phyloP scores from a whole-genome alignment of 139 green algal genomes.

The Volvox africanus region DNA sequence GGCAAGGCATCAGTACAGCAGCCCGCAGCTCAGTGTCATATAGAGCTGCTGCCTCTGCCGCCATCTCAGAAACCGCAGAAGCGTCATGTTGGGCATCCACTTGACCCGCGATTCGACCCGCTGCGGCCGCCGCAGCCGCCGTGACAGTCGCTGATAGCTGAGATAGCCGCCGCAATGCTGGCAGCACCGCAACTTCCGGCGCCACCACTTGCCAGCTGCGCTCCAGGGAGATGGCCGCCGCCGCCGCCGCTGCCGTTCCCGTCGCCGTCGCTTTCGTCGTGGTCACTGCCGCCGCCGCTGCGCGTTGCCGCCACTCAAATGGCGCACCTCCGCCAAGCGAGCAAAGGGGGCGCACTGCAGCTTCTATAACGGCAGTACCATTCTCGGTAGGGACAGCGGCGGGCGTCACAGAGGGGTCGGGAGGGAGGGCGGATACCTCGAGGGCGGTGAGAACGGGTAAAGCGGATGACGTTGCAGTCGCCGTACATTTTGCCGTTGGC shows the following conservation, averaged over 20 bases:
- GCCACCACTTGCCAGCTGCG: background rate
- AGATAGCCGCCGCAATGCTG: background rate
- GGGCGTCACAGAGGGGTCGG: too few relatives aligned
- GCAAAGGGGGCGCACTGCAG: too few relatives aligned
- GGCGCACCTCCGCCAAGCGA: too few relatives aligned
- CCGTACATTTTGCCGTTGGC: too few relatives aligned
- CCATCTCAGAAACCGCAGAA: background rate
- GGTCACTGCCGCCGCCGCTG: background rate
- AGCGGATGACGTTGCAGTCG: too few relatives aligned
- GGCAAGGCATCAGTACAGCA: slow-evolving; percentile 72
- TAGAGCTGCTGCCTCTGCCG: background rate
- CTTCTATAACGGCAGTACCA: too few relatives aligned
- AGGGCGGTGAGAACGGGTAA: too few relatives aligned
- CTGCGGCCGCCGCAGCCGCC: background rate
- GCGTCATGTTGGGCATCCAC: background rate
- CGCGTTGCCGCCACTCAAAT: too few relatives aligned
- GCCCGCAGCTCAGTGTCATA: slow-evolving; percentile 40
- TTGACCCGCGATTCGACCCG: background rate
- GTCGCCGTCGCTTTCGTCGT: background rate
- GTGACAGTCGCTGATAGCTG: background rate
- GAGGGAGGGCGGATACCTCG: too few relatives aligned
- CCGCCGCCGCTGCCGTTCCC: background rate
- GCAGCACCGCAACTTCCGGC: slow-evolving; percentile 11
- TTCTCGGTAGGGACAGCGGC: too few relatives aligned
- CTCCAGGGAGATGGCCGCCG: background rate